These are phyloP conservation scores for Biscogniauxia marginata DNA, from an alignment of 2,329 filamentous ascomycete species.

Conservation along the genomic window DNA sequence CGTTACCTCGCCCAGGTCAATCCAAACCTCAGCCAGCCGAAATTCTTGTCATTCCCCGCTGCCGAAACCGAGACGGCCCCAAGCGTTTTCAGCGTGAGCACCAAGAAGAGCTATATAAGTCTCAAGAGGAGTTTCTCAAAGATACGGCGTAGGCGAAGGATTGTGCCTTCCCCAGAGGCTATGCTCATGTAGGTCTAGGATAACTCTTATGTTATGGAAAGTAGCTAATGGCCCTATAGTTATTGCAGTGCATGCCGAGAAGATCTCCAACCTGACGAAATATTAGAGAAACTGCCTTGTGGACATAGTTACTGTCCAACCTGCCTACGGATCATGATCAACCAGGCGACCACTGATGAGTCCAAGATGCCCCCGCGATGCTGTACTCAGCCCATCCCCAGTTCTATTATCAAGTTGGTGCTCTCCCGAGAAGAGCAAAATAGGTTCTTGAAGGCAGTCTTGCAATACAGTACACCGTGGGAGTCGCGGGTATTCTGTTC, in stretches of 20 bases:
- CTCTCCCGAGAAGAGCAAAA: constrained; percentile 52
- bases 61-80: constrained; percentile 32
- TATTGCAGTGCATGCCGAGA: constrained; percentile 58
- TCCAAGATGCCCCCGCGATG: constrained; percentile 62
- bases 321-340: constrained; percentile 54
- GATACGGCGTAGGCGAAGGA: constrained; percentile 43
- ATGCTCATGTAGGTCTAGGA: constrained; percentile 26
- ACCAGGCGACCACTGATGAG: constrained; percentile 55
- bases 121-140: constrained; percentile 45
- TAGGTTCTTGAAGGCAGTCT: constrained; percentile 55
- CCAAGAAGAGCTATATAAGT: constrained; percentile 44
- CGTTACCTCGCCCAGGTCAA: constrained; percentile 47
- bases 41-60: constrained; percentile 36
- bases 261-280: constrained; percentile 44
- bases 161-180: constrained; percentile 32
- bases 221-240: constrained; percentile 34
- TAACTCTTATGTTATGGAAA: constrained; percentile 1
- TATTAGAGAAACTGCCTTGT: constrained; percentile 53
- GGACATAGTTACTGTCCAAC: constrained; percentile 56
- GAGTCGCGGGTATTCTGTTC: constrained; percentile 59
- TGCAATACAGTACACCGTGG: constrained; percentile 59
- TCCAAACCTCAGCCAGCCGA: constrained; percentile 43
- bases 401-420: constrained; percentile 46
- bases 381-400: constrained; percentile 55
- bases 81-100: constrained; percentile 45